Conservation (phyloP, 2,329 filamentous ascomycete genomes). For the Aspergillus sp. region DNA sequence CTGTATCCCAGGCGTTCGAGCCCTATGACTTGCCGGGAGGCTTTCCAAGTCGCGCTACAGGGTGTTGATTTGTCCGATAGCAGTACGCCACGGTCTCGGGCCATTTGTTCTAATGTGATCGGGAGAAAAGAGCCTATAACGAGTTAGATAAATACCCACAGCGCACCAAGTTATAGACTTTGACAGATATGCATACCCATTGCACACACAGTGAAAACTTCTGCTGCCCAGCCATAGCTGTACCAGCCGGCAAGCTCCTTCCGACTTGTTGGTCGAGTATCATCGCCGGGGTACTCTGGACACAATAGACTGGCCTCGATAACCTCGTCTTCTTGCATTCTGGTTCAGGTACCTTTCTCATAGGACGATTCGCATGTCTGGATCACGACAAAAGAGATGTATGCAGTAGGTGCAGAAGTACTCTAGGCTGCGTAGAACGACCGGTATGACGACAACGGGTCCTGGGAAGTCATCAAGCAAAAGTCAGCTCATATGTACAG, state of each 20-base stretch:
- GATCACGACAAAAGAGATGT: slow-evolving; percentile 5
- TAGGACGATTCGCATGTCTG: slow-evolving; percentile 6
- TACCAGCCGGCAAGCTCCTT: slow-evolving; percentile 94
- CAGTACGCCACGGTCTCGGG: slow-evolving; percentile 83
- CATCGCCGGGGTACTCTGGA: slow-evolving; percentile 69
- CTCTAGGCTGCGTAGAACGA: no score
- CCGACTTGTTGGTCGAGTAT: slow-evolving; percentile 76
- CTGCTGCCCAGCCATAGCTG: slow-evolving; percentile 89
- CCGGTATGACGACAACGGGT: no score
- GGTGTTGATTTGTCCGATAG: slow-evolving; percentile 68
- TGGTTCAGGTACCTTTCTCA: slow-evolving; percentile 29
- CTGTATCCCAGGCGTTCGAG: slow-evolving; percentile 12
- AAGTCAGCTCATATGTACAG: no score
- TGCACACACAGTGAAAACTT: slow-evolving; percentile 91
- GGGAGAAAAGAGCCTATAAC: slow-evolving; percentile 80
- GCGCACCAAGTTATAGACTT: neutral
- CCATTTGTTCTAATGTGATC: slow-evolving; percentile 87
- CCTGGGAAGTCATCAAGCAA: no score
- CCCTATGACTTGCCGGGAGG: slow-evolving; percentile 19
- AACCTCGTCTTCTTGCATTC: slow-evolving; percentile 25
- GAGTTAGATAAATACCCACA: neutral
- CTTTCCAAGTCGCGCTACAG: slow-evolving; percentile 61
- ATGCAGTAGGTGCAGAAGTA: no score
- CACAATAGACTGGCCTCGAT: slow-evolving; percentile 20
- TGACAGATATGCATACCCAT: slow-evolving; percentile 46